Percentiles rank a stretch among this genome's conserved stretches.
phyloP scores from a whole-genome alignment of 139 green algal species.

The Yamagishiella unicocca region DNA sequence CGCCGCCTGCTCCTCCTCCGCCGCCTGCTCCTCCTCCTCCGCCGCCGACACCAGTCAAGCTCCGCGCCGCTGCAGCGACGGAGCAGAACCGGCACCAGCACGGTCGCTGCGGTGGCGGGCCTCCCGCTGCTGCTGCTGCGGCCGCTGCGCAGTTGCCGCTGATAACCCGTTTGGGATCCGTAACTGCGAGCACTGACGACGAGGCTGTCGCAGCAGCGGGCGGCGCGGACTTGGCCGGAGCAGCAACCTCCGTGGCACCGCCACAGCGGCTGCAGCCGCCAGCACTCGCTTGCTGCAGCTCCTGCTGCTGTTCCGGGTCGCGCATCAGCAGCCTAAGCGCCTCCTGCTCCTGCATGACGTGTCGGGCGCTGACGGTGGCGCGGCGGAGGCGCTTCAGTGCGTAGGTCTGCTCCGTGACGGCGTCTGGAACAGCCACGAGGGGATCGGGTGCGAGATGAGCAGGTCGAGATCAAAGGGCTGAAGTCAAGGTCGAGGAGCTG shows the following conservation, averaged over 20 bases:
- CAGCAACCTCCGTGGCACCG: not conserved
- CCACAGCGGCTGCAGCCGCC: not conserved
- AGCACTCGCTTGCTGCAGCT: not conserved
- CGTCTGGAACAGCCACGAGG: too few relatives aligned
- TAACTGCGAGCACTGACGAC: too few relatives aligned
- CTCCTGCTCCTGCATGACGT: slow-evolving; percentile 45
- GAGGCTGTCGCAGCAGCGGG: too few relatives aligned
- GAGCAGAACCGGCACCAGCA: slow-evolving; percentile 20
- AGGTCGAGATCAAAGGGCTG: too few relatives aligned
- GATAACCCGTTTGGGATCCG: not conserved
- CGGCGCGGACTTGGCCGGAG: too few relatives aligned
- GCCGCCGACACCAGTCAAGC: not conserved
- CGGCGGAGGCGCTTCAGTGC: slow-evolving; percentile 29
- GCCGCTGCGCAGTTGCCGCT: slow-evolving; percentile 10
- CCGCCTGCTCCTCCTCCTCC: too few relatives aligned
- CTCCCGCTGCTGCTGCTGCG: not conserved
- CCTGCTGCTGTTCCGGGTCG: not conserved
- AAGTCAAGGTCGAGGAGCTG: too few relatives aligned
- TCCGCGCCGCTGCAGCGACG: not conserved
- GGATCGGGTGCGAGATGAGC: too few relatives aligned
- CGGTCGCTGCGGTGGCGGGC: not conserved
- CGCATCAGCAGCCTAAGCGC: slow-evolving; percentile 4
- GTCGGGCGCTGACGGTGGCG: not conserved
- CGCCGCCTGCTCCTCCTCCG: too few relatives aligned
- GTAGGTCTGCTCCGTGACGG: not conserved